Percentiles rank a stretch among this genome's conserved stretches.
Evolutionary conservation across 192 early-diverging fungal genomes (phyloP).

Genomic region (Backusella macrospora): DNA sequence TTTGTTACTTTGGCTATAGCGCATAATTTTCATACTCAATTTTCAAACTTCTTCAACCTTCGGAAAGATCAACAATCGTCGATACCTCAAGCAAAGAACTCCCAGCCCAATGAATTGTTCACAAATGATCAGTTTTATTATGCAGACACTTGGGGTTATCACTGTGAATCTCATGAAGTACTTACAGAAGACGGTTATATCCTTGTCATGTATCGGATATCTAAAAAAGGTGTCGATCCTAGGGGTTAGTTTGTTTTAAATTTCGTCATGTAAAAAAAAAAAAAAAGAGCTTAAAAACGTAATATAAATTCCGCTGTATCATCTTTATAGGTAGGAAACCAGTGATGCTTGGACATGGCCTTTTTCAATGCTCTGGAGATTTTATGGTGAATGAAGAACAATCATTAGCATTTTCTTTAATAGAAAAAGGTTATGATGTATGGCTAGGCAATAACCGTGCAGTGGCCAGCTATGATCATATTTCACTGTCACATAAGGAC

Average conservation of each 20-base stretch:
- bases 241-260: not conserved
- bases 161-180: constrained; percentile 14
- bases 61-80: not conserved
- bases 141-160: constrained; percentile 28
- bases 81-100: not conserved
- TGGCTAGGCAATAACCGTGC: constrained; percentile 95
- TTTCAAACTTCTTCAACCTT: not conserved
- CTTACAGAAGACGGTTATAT: constrained; percentile 34
- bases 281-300: not conserved
- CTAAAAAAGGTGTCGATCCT: not conserved
- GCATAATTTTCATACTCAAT: constrained; percentile 3
- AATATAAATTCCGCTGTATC: constrained; percentile 1
- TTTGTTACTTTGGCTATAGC: not conserved
- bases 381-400: constrained; percentile 77
- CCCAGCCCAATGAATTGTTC: constrained; percentile 17
- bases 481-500: constrained; percentile 18
- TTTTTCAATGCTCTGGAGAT: constrained; percentile 92
- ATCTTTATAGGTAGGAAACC: constrained; percentile 39
- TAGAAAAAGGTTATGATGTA: constrained; percentile 92
- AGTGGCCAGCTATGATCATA: constrained; percentile 32
- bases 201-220: constrained; percentile 27
- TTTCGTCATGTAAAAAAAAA: not conserved
- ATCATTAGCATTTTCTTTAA: constrained; percentile 81
- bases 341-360: constrained; percentile 94
- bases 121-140: constrained; percentile 34